A percentile compares a stretch with the other conserved stretches of the same genome.
Evolutionary conservation across 2,329 filamentous ascomycete species (phyloP).

Genomic region (Didymella pomorum): DNA sequence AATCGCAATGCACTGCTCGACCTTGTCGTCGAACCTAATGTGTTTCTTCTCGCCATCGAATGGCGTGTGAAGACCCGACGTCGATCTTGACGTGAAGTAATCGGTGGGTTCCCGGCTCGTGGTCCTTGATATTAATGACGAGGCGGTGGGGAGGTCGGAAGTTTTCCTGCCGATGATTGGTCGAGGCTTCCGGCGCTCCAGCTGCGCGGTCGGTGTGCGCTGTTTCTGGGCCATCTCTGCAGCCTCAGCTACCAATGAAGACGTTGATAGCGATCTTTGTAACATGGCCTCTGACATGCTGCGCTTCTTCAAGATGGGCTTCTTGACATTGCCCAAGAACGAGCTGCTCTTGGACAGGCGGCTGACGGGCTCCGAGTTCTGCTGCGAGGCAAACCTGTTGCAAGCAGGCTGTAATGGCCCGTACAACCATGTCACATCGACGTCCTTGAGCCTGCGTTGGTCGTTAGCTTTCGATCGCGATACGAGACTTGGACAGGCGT

Average conservation of each 20-base stretch:
- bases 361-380: constrained; percentile 60
- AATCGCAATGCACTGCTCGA: constrained; percentile 93
- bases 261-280: constrained; percentile 84
- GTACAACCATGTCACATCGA: constrained; percentile 97
- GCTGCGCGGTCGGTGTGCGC: constrained; percentile 64
- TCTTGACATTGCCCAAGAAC: constrained; percentile 71
- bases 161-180: constrained; percentile 66
- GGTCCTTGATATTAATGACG: constrained; percentile 68
- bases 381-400: constrained; percentile 60
- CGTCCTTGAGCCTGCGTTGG: constrained; percentile 83
- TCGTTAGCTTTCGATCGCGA: constrained; percentile 40
- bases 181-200: constrained; percentile 60
- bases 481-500: constrained; percentile 16
- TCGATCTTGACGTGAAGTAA: constrained; percentile 70
- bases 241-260: constrained; percentile 88
- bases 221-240: constrained; percentile 87
- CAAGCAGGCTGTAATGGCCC: constrained; percentile 83
- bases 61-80: constrained; percentile 75
- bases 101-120: constrained; percentile 70
- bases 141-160: constrained; percentile 72
- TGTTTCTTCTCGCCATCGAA: constrained; percentile 73
- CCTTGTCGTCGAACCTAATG: constrained; percentile 96
- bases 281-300: constrained; percentile 97
- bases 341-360: constrained; percentile 69
- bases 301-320: constrained; percentile 94